Percentiles rank a stretch among this genome's conserved stretches.
Conservation (phyloP, 257 asterid species). For the Verbena officinalis region DNA sequence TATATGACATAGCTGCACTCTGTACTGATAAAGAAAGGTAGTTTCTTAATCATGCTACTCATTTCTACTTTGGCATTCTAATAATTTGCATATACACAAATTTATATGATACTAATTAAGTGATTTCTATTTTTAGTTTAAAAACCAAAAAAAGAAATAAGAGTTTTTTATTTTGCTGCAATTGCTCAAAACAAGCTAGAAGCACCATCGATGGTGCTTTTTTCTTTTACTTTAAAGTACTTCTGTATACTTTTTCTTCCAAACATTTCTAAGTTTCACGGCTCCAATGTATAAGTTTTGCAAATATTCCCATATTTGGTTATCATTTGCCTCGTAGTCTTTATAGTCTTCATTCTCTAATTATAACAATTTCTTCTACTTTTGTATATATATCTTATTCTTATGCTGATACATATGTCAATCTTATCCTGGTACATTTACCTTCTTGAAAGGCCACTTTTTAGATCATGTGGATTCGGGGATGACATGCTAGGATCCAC, state of each 20-base stretch:
- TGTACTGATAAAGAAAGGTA: constrained; percentile 66
- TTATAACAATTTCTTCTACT: too few species aligned
- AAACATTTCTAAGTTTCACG: too few species aligned
- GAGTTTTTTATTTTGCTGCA: too few species aligned
- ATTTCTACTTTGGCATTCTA: not conserved
- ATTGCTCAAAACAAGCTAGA: too few species aligned
- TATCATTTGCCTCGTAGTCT: not conserved
- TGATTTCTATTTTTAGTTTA: too few species aligned
- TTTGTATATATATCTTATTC: not conserved
- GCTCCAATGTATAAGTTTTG: too few species aligned
- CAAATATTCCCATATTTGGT: too few species aligned
- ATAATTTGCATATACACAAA: not conserved
- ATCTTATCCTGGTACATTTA: not conserved
- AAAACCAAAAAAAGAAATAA: too few species aligned
- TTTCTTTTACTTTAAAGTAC: too few species aligned
- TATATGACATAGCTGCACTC: constrained; percentile 82
- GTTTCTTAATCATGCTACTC: constrained; percentile 9
- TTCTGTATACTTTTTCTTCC: too few species aligned
- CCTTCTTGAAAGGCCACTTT: constrained; percentile 51
- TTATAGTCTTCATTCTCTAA: not conserved
- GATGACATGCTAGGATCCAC: constrained; percentile 70
- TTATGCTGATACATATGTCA: not conserved
- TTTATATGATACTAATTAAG: too few species aligned
- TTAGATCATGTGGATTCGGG: constrained; percentile 80
- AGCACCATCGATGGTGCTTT: too few species aligned